Conservation (phyloP, 139 green algal genomes). For the Chlamydomonas schloesseri region DNA sequence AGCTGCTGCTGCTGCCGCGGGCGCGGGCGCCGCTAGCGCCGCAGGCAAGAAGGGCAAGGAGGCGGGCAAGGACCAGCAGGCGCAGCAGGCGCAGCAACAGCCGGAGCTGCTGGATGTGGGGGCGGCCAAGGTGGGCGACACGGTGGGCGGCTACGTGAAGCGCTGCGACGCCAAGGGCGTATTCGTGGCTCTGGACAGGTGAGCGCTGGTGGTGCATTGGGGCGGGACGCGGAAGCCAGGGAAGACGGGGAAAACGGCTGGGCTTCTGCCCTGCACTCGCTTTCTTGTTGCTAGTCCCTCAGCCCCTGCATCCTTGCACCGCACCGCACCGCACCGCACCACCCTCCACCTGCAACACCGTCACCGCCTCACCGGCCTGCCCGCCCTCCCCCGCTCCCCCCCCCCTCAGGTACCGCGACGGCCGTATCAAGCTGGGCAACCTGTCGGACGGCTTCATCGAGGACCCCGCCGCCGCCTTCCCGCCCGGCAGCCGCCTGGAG, state of each 20-base stretch:
- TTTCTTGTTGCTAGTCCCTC: no score
- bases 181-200: constrained; percentile 64
- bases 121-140: not conserved
- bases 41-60: not conserved
- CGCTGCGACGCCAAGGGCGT: constrained; percentile 62
- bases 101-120: constrained; percentile 11
- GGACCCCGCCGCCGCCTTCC: constrained; percentile 83
- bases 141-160: constrained; percentile 80
- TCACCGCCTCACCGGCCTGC: not conserved
- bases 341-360: not conserved
- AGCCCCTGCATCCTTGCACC: no score
- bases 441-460: constrained; percentile 87
- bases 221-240: no score
- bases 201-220: not conserved
- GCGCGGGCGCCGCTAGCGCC: no score
- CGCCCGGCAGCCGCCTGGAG: constrained; percentile 76
- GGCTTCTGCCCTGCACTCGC: no score
- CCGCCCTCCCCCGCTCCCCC: not conserved
- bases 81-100: not conserved
- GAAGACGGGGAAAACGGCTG: no score
- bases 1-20: not conserved
- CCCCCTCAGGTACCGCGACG: constrained; percentile 61
- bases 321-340: no score
- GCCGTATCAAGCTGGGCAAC: constrained; percentile 83
- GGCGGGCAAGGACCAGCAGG: not conserved